phyloP scores from a whole-genome alignment of 208 protist species.

The Acanthamoeba polyphaga region DNA sequence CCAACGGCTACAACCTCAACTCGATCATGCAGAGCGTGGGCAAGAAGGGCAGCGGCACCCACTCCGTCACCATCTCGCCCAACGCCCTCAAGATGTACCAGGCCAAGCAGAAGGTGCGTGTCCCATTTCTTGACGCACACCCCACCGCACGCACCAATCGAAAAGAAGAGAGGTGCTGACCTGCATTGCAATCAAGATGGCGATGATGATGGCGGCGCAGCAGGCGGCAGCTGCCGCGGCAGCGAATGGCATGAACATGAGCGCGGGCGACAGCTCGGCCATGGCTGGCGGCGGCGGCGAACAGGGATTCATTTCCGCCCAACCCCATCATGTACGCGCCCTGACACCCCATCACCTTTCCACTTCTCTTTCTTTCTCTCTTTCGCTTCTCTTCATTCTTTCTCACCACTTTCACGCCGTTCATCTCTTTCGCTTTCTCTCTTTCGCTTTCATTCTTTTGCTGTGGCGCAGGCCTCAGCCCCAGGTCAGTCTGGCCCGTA shows the following conservation, averaged over 20 bases:
- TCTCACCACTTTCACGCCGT: no score
- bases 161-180: not conserved
- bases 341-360: no score
- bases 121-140: no score
- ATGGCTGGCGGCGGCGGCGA: not conserved
- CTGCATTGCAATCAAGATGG: not conserved
- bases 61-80: slow-evolving; percentile 28
- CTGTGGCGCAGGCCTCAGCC: no score
- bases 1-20: slow-evolving; percentile 8
- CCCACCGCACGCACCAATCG: not conserved
- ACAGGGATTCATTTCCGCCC: not conserved
- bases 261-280: not conserved
- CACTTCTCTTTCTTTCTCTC: no score
- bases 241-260: not conserved
- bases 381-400: no score
- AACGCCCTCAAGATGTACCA: slow-evolving; percentile 30
- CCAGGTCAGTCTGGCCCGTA: no score
- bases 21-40: slow-evolving; percentile 4
- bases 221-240: not conserved
- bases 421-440: no score
- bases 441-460: no score
- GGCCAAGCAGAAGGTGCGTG: slow-evolving; percentile 11
- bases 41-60: slow-evolving; percentile 22
- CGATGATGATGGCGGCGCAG: slow-evolving; percentile 5
- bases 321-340: not conserved